Conservation (phyloP, 2,329 filamentous ascomycete species). For the Colletotrichum lentis region DNA sequence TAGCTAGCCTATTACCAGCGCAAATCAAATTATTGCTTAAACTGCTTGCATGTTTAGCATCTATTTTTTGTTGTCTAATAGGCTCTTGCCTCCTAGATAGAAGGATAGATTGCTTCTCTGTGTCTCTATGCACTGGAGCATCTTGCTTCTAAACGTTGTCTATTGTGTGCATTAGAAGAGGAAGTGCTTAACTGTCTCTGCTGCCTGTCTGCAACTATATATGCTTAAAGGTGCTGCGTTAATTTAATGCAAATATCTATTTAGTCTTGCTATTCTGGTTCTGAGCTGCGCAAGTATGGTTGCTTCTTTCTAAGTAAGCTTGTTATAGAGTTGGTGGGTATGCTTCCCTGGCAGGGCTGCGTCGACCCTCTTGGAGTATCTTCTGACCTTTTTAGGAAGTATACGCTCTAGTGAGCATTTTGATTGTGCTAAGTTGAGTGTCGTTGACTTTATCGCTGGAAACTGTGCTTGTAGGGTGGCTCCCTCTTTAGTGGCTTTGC, state of each 20-base stretch:
- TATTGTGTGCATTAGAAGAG: slow-evolving; percentile 33
- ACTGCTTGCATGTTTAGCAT: neutral
- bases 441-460: neutral
- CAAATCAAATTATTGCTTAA: neutral
- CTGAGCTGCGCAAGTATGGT: neutral
- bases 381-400: neutral
- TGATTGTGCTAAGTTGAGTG: neutral
- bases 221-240: slow-evolving; percentile 13
- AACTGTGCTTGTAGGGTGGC: neutral
- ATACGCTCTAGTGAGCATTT: neutral
- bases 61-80: too few species aligned
- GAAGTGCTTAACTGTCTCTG: slow-evolving; percentile 40
- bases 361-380: neutral
- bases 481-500: neutral
- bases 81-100: too few species aligned
- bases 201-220: slow-evolving; percentile 36
- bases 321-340: neutral
- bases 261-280: slow-evolving; percentile 36
- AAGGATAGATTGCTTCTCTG: too few species aligned
- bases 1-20: neutral
- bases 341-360: neutral
- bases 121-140: too few species aligned
- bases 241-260: slow-evolving; percentile 34
- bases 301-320: neutral
- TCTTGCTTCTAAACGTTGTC: too few species aligned